Evolutionary conservation across 495 filamentous ascomycete species (phyloP).

Genomic region (Talaromyces adpressus): DNA sequence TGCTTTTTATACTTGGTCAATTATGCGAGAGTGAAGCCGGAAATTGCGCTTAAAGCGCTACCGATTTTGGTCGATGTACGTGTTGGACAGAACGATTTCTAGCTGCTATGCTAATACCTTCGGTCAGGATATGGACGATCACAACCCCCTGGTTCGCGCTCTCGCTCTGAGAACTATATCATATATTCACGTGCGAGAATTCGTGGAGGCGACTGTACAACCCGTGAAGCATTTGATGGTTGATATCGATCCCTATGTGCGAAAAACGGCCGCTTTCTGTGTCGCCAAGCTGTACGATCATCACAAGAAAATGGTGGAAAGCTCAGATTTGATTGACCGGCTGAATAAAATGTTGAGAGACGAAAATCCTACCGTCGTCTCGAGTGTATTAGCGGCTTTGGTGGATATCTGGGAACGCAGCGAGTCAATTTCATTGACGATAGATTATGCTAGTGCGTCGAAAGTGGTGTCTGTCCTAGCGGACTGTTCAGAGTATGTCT

Average conservation of each 20-base stretch:
- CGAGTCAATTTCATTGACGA: constrained; percentile 94
- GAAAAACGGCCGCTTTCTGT: constrained; percentile 94
- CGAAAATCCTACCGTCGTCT: constrained; percentile 95
- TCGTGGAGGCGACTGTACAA: constrained; percentile 82
- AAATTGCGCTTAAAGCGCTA: constrained; percentile 88
- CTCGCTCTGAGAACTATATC: constrained; percentile 92
- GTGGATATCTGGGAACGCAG: constrained; percentile 99
- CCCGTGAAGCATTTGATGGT: constrained; percentile 77
- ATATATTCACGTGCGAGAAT: constrained; percentile 95
- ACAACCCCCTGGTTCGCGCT: constrained; percentile 87
- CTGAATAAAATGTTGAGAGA: constrained; percentile 87
- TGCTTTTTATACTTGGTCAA: constrained; percentile 97
- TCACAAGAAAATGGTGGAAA: constrained; percentile 82
- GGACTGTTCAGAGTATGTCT: constrained; percentile 91
- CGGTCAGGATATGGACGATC: constrained; percentile 85
- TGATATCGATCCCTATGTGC: constrained; percentile 91
- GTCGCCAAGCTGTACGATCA: constrained; percentile 98
- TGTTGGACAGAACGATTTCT: constrained; percentile 1
- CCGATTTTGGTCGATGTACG: constrained; percentile 76
- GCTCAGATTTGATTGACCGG: constrained; percentile 83
- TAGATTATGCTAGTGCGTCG: constrained; percentile 93
- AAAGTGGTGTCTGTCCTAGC: constrained; percentile 96
- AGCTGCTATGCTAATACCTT: neutral
- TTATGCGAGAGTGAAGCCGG: constrained; percentile 90
- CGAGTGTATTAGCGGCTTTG: constrained; percentile 82